Base-by-base conservation (phyloP, 768 basidiomycete species). In the Tylopilus rubrobrunneus region DNA sequence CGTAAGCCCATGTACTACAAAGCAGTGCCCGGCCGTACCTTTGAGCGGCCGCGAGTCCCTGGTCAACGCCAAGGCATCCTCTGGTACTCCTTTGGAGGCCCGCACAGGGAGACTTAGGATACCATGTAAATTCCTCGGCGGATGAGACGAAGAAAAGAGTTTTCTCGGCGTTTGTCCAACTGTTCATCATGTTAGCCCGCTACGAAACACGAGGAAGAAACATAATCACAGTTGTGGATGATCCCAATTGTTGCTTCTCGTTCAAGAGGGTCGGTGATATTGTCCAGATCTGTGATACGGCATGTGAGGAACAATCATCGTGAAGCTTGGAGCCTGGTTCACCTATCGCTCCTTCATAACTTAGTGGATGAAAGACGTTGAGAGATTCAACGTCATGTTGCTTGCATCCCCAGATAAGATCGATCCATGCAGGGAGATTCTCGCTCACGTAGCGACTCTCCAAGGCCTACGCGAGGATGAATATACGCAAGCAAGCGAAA, bases 151-250 rank as follows among this genome's bases (percentile, higher is more conserved):
- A 8, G 71, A 77, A 69, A 97, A 98, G 8, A 97, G 78, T 64
- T 92, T 93, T 27, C 85, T 78, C 10, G 94, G 94, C 0, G 94
- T 96, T 72, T 96, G 93, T 14, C 94, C 94, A 59, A 97, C 89
- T 92, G 58, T 29, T 45, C 28, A 19, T 28, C 27, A 12, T 10
- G 45, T 59, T 2, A 62, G 50, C 31, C 11, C 31, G 25, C 12
- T 45, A 17, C 21, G 42, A 34, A 39, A 34, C 11, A 23, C 5
- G 37, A 14, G 29, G 19, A 31, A 14, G 43, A 7, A 47, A 31
- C 14, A n/a, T 64, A 80, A 37, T 63, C 60, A 90, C 91, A 98
- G 57, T 96, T 96, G 68, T 96, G 93, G 46, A 97, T 95, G 52
- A 95, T 96, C 2, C 93, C 93, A 19, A 95, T 89, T 7, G 92